Base-by-base conservation (phyloP, 306 rosid genomes). In the Castanea crenata region DNA sequence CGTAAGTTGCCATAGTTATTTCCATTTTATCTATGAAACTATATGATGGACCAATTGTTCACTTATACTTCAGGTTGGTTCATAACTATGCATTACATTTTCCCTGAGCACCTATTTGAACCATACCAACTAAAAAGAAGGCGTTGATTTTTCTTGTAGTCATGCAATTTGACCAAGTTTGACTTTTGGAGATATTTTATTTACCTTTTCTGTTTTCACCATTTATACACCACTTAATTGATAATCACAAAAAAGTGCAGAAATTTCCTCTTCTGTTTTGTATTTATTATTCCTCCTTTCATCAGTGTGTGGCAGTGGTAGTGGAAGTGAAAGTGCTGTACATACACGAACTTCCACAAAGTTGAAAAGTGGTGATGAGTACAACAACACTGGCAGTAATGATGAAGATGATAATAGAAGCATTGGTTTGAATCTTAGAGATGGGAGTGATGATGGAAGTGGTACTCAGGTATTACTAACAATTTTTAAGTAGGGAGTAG, bases 1-100 rank as follows among this genome's bases (percentile, higher is more conserved):
- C 78, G 99, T 94, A 86, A 94, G 99, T 84, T 67, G 57, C 49
- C 69, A 70, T 59, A 34, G 69, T 10, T 6, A 25, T 73, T 79
- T 82, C 46, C 71, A 35, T 69, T 64, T 64, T 21, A 67, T 54
- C 44, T 35, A 19, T 38, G 63, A 11, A 35, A 27, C 25, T 56
- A 44, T 70, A 65, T 77, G 25, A n/a, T 55, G 73, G 46, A 14
- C 69, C 69, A 6, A 55, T 14, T 55, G 20, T 59, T 46, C 19
- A 56, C 61, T 15, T 44, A 55, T 23, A 35, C 44, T 16, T 41
- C 59, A 15, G 75, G 58, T 57, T 44, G 35, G 69, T 41, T 78
- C 68, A 55, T 55, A 56, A 2, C 32, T 35, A 35, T 14, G 58
- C 70, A 31, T 59, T 19, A 18, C 19, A 16, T 78, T 55, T 5